These are phyloP conservation scores for Penicillium sp. DNA, from an alignment of 2,329 filamentous ascomycete species.

Conservation along the genomic window DNA sequence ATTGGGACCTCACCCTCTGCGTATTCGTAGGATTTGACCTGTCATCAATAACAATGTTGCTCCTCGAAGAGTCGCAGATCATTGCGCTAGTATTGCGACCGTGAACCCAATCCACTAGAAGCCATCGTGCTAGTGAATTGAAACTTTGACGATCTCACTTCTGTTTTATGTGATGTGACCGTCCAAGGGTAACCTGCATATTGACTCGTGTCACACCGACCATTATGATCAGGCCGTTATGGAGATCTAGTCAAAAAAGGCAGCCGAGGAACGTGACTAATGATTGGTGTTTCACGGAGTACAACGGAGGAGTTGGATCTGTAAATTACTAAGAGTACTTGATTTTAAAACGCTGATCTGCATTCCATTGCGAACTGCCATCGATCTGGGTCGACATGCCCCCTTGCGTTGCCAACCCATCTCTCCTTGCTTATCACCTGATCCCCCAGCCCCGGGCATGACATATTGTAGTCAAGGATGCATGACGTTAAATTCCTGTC, in stretches of 20 bases:
- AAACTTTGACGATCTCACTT: not conserved
- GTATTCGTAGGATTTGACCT: conserved; percentile 10
- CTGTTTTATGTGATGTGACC: not conserved
- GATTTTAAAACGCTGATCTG: conserved; percentile 11
- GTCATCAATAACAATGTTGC: not conserved
- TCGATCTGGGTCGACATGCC: conserved; percentile 12
- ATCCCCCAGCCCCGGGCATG: conserved; percentile 9
- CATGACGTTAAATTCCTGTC: conserved; percentile 14
- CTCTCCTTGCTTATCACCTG: conserved; percentile 22
- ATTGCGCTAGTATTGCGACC: not conserved
- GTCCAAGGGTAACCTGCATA: not conserved
- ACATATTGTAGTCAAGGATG: conserved; percentile 13
- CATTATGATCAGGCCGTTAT: not conserved
- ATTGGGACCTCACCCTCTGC: too few relatives aligned
- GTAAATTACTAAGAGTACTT: not conserved
- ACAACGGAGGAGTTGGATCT: not conserved
- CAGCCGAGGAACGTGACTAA: not conserved
- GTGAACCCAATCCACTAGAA: not conserved
- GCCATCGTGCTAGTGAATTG: not conserved
- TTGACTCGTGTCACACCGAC: not conserved
- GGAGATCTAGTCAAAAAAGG: not conserved
- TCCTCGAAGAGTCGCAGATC: not conserved
- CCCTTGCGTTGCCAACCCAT: conserved; percentile 18
- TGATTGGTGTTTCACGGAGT: not conserved
- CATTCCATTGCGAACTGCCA: conserved; percentile 25